Percentiles rank a stretch among this genome's conserved stretches.
Evolutionary conservation across 345 rosid genomes (phyloP).

Genomic region (Arabidopsis arenosa): DNA sequence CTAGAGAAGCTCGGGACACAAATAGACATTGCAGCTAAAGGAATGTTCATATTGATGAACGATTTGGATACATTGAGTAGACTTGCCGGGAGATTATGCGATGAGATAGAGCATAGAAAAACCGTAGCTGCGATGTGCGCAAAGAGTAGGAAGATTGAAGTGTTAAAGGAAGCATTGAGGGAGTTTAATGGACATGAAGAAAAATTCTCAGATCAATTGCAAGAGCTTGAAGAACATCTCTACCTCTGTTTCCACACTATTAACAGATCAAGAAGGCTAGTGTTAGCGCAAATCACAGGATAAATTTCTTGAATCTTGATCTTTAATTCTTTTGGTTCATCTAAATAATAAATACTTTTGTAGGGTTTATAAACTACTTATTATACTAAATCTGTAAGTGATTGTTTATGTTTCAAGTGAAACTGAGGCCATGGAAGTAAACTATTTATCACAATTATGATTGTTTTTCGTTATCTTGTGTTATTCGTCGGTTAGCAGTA

Average conservation of each 20-base stretch:
- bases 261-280: slow-evolving; percentile 72
- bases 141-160: slow-evolving; percentile 58
- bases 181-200: slow-evolving; percentile 55
- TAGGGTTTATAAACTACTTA: slow-evolving; percentile 13
- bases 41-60: slow-evolving; percentile 70
- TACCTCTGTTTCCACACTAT: slow-evolving; percentile 77
- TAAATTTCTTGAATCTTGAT: slow-evolving; percentile 18
- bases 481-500: slow-evolving; percentile 53
- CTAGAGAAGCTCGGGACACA: slow-evolving; percentile 54
- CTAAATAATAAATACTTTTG: neutral
- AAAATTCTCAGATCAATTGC: slow-evolving; percentile 64
- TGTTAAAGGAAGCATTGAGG: slow-evolving; percentile 63
- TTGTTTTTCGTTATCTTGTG: slow-evolving; percentile 46
- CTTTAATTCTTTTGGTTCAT: slow-evolving; percentile 23
- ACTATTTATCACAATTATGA: neutral
- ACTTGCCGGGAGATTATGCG: slow-evolving; percentile 60
- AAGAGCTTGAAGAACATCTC: slow-evolving; percentile 79
- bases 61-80: slow-evolving; percentile 76
- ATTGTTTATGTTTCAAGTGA: slow-evolving; percentile 11
- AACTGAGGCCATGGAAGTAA: slow-evolving; percentile 18
- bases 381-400: neutral
- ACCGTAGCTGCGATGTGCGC: slow-evolving; percentile 59
- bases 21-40: slow-evolving; percentile 82
- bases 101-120: slow-evolving; percentile 70
- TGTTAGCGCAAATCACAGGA: slow-evolving; percentile 53